Evolutionary conservation across 495 filamentous ascomycete genomes (phyloP), one percentile per base, ranked within the genome.

Genomic region (Parathielavia appendiculata): DNA sequence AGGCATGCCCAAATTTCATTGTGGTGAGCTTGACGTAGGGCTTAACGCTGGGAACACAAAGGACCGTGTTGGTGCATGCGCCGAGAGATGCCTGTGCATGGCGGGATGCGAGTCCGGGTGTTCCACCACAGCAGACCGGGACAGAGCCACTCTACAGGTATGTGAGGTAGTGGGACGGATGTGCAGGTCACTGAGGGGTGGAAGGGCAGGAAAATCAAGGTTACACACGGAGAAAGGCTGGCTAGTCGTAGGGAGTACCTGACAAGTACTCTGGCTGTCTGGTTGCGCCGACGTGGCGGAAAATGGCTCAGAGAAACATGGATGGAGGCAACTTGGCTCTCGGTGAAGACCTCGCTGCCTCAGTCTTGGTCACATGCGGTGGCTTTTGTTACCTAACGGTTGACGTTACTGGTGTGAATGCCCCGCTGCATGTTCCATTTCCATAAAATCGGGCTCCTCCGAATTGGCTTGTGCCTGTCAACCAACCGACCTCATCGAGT

Each of bases 1-100:
- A 89, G 41, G 81, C 76, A 60, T 83, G 86, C n/a, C 80, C 86
- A 71, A 89, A 90, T 74, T 90, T 90, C 87, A 90, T 90, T 48
- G 64, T 52, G 54, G 47, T 36, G 51, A 35, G n/a, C n/a, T n/a
- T n/a, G n/a, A n/a, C n/a, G n/a, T n/a, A n/a, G n/a, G n/a, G n/a
- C n/a, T n/a, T n/a, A n/a, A n/a, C n/a, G n/a, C n/a, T 10, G 57
- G 53, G 53, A 59, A 60, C 38, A 60, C 52, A 48, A 60, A 58
- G 58, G 61, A 55, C 59, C 51, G 54, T 32, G 59, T 38, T 43
- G 59, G 51, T 57, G 62, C 56, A 57, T 56, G 54, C 41, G 54
- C 53, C 46, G 50, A 30, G 39, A 45, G 48, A 52, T n/a, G 49
- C 48, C 56, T 57, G 62, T 40, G 64, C 68, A 71, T 71, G 58